Conservation (phyloP, 305 asterid species). For the Withania somnifera region DNA sequence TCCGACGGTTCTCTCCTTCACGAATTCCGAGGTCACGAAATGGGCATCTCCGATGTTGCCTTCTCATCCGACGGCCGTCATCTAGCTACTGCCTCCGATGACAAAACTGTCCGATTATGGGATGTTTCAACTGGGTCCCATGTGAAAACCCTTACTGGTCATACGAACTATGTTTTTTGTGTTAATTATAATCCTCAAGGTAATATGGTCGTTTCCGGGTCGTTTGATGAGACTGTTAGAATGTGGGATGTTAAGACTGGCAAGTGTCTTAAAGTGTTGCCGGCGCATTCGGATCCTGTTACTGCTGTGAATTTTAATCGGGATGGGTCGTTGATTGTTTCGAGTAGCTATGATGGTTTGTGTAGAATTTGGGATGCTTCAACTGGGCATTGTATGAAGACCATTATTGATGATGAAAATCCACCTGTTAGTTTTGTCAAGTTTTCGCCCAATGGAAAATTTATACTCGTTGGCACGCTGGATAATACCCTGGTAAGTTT, state of each 20-base stretch:
- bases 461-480: constrained; percentile 78
- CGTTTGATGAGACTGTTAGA: constrained; percentile 90
- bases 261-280: constrained; percentile 81
- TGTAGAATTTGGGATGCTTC: constrained; percentile 98
- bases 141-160: constrained; percentile 71
- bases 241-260: constrained; percentile 96
- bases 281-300: constrained; percentile 96
- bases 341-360: constrained; percentile 91
- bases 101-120: constrained; percentile 73
- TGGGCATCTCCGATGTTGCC: constrained; percentile 69
- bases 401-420: constrained; percentile 84
- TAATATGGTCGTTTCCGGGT: constrained; percentile 79
- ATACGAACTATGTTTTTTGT: constrained; percentile 81
- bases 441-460: constrained; percentile 92
- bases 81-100: constrained; percentile 92
- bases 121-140: constrained; percentile 65
- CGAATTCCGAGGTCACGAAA: constrained; percentile 67
- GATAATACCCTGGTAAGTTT: constrained; percentile 76
- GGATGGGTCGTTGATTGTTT: constrained; percentile 74
- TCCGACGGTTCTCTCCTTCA: constrained; percentile 29
- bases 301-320: constrained; percentile 72
- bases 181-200: constrained; percentile 79
- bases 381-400: constrained; percentile 92
- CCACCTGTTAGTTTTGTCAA: constrained; percentile 94
- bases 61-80: constrained; percentile 68